Evolutionary conservation across 2,329 filamentous ascomycete genomes (phyloP).

Genomic region (Dactylonectria macrodidyma): DNA sequence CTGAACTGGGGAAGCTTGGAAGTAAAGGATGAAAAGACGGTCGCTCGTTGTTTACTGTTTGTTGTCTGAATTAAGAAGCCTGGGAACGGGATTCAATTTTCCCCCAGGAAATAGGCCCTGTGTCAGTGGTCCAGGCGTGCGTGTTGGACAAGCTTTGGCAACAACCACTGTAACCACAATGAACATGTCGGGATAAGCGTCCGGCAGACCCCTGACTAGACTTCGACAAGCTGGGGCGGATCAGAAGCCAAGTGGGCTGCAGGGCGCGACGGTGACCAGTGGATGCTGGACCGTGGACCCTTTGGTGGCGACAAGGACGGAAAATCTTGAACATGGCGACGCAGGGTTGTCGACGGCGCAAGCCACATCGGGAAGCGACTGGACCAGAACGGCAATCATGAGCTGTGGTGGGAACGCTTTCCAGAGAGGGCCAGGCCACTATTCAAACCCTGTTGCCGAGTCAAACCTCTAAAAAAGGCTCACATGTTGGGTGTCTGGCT

Average conservation of each 20-base stretch:
- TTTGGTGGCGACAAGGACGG: conserved; percentile 40
- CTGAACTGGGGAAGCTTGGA: neutral
- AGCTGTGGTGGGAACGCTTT: conserved; percentile 38
- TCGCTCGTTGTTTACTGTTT: conserved; percentile 24
- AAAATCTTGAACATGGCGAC: conserved; percentile 41
- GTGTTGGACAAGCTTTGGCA: conserved; percentile 31
- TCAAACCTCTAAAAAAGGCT: conserved; percentile 31
- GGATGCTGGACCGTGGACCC: conserved; percentile 32
- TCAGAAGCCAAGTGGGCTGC: conserved; percentile 40
- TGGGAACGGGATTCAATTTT: conserved; percentile 25
- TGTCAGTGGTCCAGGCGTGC: conserved; percentile 22
- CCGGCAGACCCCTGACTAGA: conserved; percentile 48
- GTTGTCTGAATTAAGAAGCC: conserved; percentile 11
- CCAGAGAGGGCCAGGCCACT: conserved; percentile 38
- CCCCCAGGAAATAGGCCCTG: conserved; percentile 11
- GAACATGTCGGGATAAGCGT: conserved; percentile 38
- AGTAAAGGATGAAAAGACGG: neutral
- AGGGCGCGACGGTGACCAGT: conserved; percentile 47
- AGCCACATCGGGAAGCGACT: conserved; percentile 44
- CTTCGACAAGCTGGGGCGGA: conserved; percentile 44
- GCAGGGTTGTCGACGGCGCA: conserved; percentile 34
- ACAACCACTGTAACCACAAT: conserved; percentile 27
- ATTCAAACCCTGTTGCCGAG: conserved; percentile 49
- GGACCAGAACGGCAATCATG: conserved; percentile 35
- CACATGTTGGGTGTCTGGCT: no score